phyloP scores from a whole-genome alignment of 306 rosid genomes.

The Ochetophila trinervis region DNA sequence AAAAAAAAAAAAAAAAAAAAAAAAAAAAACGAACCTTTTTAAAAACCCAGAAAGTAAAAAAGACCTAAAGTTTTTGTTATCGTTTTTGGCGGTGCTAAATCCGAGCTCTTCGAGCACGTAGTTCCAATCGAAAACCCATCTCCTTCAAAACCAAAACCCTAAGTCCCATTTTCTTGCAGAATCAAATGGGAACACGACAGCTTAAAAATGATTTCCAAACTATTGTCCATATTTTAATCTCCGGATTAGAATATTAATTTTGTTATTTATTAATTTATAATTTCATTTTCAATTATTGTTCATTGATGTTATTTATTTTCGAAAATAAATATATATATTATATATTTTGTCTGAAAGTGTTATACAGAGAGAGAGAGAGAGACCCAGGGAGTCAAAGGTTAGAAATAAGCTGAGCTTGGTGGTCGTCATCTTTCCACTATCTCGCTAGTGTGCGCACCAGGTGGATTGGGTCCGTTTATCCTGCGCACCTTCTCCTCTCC shows the following conservation, averaged over 20 bases:
- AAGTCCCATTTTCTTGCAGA: conserved; percentile 32
- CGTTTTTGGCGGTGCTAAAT: conserved; percentile 38
- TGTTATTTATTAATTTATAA: conserved; percentile 2
- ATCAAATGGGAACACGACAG: conserved; percentile 40
- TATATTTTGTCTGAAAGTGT: conserved; percentile 23
- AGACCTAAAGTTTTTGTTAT: conserved; percentile 29
- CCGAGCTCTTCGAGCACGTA: conserved; percentile 17
- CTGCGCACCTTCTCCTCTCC: neutral
- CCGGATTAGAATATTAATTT: conserved; percentile 14
- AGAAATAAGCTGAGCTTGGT: conserved; percentile 26
- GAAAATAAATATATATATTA: neutral
- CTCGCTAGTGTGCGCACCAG: conserved; percentile 56
- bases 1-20: neutral
- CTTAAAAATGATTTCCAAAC: conserved; percentile 34
- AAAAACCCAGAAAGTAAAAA: no score
- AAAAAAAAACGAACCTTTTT: conserved; percentile 29
- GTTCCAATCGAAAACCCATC: conserved; percentile 20
- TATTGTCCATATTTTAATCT: conserved; percentile 13
- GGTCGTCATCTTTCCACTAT: conserved; percentile 56
- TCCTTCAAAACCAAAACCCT: conserved; percentile 27
- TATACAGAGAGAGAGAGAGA: conserved; percentile 14
- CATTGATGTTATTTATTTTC: neutral
- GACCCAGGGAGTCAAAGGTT: conserved; percentile 43
- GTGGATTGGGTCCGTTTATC: conserved; percentile 31
- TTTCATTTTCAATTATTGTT: conserved; percentile 17